These are phyloP conservation scores for Phytopythium vexans DNA, from an alignment of 352 stramenopile species.

Conservation along the genomic window DNA sequence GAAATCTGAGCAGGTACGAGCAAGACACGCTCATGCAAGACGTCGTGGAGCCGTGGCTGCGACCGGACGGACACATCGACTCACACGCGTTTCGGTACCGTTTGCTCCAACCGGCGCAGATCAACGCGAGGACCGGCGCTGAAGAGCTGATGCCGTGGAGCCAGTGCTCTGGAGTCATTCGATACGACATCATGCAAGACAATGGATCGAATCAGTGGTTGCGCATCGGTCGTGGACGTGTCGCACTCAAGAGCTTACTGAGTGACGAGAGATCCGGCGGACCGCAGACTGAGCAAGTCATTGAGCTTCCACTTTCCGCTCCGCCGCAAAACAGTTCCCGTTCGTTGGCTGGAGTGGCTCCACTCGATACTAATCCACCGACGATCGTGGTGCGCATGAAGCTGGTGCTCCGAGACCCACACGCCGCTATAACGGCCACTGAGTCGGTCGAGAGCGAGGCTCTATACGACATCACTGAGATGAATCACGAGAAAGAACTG, in stretches of 20 bases:
- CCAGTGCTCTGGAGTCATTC: conserved; percentile 15
- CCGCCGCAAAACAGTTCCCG: no score
- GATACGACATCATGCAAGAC: conserved; percentile 32
- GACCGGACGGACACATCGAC: conserved; percentile 6
- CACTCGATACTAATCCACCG: neutral
- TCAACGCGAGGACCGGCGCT: conserved; percentile 5
- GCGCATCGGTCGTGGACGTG: conserved; percentile 18
- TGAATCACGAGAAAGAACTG: conserved; percentile 28
- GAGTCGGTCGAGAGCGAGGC: conserved; percentile 27
- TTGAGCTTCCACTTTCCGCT: neutral
- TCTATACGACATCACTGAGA: conserved; percentile 24
- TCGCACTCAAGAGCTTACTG: conserved; percentile 22
- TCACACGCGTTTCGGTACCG: conserved; percentile 25
- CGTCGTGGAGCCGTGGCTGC: neutral
- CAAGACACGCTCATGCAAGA: neutral
- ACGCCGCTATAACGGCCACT: conserved; percentile 16
- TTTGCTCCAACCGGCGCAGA: conserved; percentile 22
- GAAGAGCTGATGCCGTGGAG: conserved; percentile 21
- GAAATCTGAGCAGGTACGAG: neutral
- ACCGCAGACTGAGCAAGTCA: conserved; percentile 12
- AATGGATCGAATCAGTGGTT: neutral
- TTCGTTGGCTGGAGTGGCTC: no score
- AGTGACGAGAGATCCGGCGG: conserved; percentile 15
- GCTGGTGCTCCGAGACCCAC: conserved; percentile 20
- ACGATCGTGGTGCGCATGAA: conserved; percentile 17